These are phyloP conservation scores for Rhodosporidiobolus sp. DNA, from an alignment of 768 basidiomycete species.

Conservation along the genomic window DNA sequence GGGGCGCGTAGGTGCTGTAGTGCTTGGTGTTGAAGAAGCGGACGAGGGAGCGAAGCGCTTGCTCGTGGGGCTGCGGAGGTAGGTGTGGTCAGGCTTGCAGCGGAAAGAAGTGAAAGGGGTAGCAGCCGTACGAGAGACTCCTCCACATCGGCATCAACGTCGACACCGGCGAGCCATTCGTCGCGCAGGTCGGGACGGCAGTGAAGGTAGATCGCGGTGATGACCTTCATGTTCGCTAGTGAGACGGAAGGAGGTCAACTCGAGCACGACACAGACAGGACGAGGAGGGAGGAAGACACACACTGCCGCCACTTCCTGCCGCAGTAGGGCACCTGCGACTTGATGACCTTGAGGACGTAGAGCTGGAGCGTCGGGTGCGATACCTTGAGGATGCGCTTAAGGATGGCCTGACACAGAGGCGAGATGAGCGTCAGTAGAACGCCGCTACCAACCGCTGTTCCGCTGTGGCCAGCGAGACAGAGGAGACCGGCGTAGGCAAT, in stretches of 20 bases:
- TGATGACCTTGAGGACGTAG: constrained; percentile 92
- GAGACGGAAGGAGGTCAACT: not conserved
- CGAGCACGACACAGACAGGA: not conserved
- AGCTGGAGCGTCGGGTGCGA: constrained; percentile 91
- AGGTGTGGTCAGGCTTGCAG: too few relatives aligned
- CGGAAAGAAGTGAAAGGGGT: not conserved
- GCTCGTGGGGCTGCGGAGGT: constrained; percentile 74
- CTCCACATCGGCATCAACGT: constrained; percentile 86
- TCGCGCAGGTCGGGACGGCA: constrained; percentile 94
- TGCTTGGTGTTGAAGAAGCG: constrained; percentile 94
- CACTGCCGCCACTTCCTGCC: constrained; percentile 97
- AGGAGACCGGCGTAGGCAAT: too few relatives aligned
- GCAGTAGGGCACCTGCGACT: constrained; percentile 97
- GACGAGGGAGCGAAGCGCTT: constrained; percentile 85
- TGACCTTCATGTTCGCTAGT: constrained; percentile 99
- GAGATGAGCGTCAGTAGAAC: not conserved
- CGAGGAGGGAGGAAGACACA: constrained; percentile 51
- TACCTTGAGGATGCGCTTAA: constrained; percentile 90
- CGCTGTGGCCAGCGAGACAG: too few relatives aligned
- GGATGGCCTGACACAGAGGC: constrained; percentile 64
- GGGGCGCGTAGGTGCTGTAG: constrained; percentile 61
- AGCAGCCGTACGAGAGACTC: constrained; percentile 64
- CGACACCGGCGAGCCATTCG: constrained; percentile 92
- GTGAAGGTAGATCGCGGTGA: constrained; percentile 95
- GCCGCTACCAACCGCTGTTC: not conserved